These are phyloP conservation scores for Auricularia auricula-judae DNA, from an alignment of 768 basidiomycete genomes.

Conservation along the genomic window DNA sequence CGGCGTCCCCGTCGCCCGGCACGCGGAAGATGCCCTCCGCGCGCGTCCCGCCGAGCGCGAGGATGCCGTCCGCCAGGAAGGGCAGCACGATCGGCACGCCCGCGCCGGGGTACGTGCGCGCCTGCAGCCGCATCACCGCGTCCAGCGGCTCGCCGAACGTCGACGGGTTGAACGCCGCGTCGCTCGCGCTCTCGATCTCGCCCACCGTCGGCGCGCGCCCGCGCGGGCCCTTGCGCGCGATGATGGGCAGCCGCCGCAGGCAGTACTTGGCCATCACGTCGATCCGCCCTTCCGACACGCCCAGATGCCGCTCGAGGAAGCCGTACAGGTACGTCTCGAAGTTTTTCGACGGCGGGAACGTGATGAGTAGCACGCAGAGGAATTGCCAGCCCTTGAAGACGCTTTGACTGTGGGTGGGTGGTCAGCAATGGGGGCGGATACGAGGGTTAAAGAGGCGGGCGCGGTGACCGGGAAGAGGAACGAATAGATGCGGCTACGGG, in stretches of 20 bases:
- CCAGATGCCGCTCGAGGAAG: constrained; percentile 66
- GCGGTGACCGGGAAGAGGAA: background rate
- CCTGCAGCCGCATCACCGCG: constrained; percentile 72
- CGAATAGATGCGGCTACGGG: background rate
- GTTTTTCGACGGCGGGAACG: constrained; percentile 89
- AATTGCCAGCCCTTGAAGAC: constrained; percentile 89
- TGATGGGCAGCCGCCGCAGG: constrained; percentile 59
- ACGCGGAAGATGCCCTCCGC: constrained; percentile 89
- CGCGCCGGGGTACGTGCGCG: constrained; percentile 72
- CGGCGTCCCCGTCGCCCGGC: constrained; percentile 81
- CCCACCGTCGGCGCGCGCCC: constrained; percentile 71
- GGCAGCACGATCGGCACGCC: constrained; percentile 89
- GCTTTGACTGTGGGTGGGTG: constrained; percentile 48
- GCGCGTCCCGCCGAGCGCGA: constrained; percentile 76
- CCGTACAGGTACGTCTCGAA: constrained; percentile 74
- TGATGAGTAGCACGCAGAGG: constrained; percentile 78
- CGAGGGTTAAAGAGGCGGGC: background rate
- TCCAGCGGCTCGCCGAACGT: constrained; percentile 88
- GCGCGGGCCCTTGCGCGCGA: constrained; percentile 75
- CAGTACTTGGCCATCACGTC: constrained; percentile 90
- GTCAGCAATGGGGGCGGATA: background rate
- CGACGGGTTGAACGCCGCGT: constrained; percentile 90
- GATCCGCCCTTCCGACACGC: constrained; percentile 61
- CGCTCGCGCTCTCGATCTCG: constrained; percentile 89
- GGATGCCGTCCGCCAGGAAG: constrained; percentile 85